Evolutionary conservation across 495 filamentous ascomycete species (phyloP).

Genomic region (Choiromyces venosus): DNA sequence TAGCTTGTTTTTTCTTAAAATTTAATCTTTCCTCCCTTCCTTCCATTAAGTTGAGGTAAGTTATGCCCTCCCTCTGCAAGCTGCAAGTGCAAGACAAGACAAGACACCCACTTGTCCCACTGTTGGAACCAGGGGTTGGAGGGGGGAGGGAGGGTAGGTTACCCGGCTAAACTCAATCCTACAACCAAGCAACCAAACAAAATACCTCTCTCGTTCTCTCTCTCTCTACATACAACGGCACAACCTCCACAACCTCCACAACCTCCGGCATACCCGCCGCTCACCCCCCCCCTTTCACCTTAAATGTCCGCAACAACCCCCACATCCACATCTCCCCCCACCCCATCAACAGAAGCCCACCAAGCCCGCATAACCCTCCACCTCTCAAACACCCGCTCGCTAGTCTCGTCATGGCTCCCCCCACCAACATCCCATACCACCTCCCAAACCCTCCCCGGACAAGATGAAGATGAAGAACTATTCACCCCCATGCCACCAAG

Average conservation of each 20-base stretch:
- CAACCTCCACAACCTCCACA: not conserved
- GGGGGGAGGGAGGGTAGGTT: not conserved
- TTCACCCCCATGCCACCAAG: constrained; percentile 46
- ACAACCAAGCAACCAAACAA: not conserved
- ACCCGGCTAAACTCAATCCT: not conserved
- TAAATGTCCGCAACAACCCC: constrained; percentile 18
- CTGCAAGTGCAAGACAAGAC: too few relatives aligned
- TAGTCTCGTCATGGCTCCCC: constrained; percentile 50
- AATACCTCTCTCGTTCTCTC: not conserved
- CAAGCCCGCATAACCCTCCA: constrained; percentile 47
- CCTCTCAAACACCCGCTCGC: constrained; percentile 46
- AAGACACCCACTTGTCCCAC: not conserved
- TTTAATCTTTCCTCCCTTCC: not conserved
- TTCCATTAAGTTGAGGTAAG: too few relatives aligned
- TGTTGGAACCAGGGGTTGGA: not conserved
- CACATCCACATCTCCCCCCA: not conserved
- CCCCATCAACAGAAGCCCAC: constrained; percentile 47
- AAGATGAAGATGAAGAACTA: constrained; percentile 46
- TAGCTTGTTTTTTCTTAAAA: too few relatives aligned
- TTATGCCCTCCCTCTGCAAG: not conserved
- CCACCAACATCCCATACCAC: too few relatives aligned
- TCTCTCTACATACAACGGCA: too few relatives aligned
- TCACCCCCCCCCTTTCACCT: not conserved
- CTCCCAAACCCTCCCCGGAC: too few relatives aligned
- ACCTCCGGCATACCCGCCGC: constrained; percentile 6